A percentile compares a stretch with the other conserved stretches of the same genome.
These are phyloP conservation scores for Fragaria iinumae DNA, from an alignment of 306 rosid species.

Conservation along the genomic window DNA sequence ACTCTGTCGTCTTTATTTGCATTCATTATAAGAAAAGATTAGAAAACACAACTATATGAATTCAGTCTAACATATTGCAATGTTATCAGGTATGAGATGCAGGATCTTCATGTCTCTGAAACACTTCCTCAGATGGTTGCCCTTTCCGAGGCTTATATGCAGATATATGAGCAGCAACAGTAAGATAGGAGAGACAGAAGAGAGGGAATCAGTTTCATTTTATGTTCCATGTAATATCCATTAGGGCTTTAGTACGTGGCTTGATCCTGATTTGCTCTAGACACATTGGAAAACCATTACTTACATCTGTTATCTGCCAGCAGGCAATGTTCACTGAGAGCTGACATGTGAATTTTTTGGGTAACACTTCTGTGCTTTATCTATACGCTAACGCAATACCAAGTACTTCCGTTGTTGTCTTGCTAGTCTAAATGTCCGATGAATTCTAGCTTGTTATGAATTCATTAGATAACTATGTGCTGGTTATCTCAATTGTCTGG, in stretches of 20 bases:
- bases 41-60: not conserved
- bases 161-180: conserved; percentile 93
- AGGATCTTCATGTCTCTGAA: conserved; percentile 91
- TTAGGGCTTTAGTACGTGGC: not conserved
- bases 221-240: not conserved
- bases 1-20: conserved; percentile 12
- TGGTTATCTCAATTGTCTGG: not conserved
- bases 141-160: conserved; percentile 91
- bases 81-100: conserved; percentile 83
- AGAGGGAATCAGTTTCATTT: not conserved
- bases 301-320: not conserved
- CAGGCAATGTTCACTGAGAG: not conserved
- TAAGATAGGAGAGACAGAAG: conserved; percentile 15
- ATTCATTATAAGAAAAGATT: not conserved
- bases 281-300: not conserved
- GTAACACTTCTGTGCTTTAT: not conserved
- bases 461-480: not conserved
- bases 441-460: not conserved
- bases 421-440: not conserved
- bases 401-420: not conserved
- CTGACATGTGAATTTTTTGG: not conserved
- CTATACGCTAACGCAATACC: not conserved
- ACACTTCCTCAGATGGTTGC: conserved; percentile 97
- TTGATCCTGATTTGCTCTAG: not conserved
- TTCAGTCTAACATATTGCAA: conserved; percentile 14